These are phyloP conservation scores for Cladophialophora carrionii DNA, from an alignment of 2,329 filamentous ascomycete genomes.

Conservation along the genomic window DNA sequence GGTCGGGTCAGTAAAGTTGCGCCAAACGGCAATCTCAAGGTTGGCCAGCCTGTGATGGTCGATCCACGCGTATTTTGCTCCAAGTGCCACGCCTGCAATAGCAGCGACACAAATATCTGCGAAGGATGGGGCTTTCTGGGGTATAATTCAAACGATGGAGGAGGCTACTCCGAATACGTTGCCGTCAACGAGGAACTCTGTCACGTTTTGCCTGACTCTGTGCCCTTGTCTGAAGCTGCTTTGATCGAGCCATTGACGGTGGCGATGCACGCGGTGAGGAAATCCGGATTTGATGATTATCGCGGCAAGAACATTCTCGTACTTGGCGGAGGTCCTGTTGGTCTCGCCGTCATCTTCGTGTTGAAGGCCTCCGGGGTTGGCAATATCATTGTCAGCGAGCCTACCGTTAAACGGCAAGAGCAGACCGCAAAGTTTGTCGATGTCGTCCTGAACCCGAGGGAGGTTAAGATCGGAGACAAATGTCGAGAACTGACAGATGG, in stretches of 20 bases:
- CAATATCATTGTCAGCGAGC: conserved; percentile 58
- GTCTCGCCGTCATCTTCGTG: conserved; percentile 54
- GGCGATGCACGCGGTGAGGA: conserved; percentile 59
- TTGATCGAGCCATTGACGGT: conserved; percentile 59
- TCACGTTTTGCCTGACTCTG: conserved; percentile 53
- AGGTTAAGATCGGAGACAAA: conserved; percentile 51
- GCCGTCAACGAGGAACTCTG: conserved; percentile 52
- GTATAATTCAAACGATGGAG: conserved; percentile 52
- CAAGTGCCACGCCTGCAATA: conserved; percentile 55
- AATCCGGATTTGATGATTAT: conserved; percentile 49
- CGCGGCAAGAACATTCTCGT: conserved; percentile 52
- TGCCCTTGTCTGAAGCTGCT: conserved; percentile 57
- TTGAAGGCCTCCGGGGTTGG: conserved; percentile 48
- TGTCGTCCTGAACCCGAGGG: conserved; percentile 54
- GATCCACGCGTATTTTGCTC: conserved; percentile 60
- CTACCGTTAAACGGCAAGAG: conserved; percentile 52
- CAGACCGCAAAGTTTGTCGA: conserved; percentile 57
- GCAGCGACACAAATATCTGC: conserved; percentile 57
- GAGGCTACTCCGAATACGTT: conserved; percentile 55
- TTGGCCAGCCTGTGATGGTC: conserved; percentile 54
- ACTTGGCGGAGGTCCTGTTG: conserved; percentile 59
- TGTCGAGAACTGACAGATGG: conserved; percentile 42
- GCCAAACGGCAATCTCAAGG: conserved; percentile 49
- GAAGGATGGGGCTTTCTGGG: conserved; percentile 58
- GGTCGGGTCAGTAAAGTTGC: conserved; percentile 55